Conservation (phyloP, 352 stramenopile species). For the Phytophthora lateralis region DNA sequence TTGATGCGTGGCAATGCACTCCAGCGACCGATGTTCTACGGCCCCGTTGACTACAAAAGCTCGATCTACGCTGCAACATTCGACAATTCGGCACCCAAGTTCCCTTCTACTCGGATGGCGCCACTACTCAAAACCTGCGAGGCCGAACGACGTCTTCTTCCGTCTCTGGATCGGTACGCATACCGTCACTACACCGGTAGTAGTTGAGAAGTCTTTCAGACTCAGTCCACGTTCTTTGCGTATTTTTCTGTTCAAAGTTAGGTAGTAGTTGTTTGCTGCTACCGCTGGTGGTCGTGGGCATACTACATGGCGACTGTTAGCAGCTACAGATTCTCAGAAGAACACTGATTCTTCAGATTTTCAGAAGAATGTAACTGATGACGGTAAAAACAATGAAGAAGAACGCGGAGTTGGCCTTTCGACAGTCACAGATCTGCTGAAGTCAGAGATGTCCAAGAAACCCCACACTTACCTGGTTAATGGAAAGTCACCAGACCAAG, state of each 20-base stretch:
- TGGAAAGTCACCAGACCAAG: too few species aligned
- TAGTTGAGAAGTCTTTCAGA: not conserved
- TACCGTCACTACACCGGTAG: not conserved
- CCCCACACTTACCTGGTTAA: too few species aligned
- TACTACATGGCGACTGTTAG: too few species aligned
- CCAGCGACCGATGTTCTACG: not conserved
- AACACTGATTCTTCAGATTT: too few species aligned
- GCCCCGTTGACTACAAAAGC: constrained; percentile 1
- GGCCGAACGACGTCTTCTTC: not conserved
- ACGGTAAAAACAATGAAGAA: too few species aligned
- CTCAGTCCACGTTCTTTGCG: not conserved
- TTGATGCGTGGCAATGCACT: not conserved
- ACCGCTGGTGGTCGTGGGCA: too few species aligned
- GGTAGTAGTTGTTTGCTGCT: not conserved
- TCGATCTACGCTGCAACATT: constrained; percentile 2
- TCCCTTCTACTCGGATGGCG: not conserved
- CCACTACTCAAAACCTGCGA: not conserved
- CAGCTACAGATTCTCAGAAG: too few species aligned
- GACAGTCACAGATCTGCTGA: too few species aligned
- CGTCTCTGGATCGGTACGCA: not conserved
- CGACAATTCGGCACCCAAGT: not conserved
- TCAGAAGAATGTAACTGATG: too few species aligned
- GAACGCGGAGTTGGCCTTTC: too few species aligned
- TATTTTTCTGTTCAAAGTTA: not conserved
- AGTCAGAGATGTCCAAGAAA: too few species aligned